These are phyloP conservation scores for Eutrema japonicum DNA, from an alignment of 345 rosid species.

Conservation along the genomic window DNA sequence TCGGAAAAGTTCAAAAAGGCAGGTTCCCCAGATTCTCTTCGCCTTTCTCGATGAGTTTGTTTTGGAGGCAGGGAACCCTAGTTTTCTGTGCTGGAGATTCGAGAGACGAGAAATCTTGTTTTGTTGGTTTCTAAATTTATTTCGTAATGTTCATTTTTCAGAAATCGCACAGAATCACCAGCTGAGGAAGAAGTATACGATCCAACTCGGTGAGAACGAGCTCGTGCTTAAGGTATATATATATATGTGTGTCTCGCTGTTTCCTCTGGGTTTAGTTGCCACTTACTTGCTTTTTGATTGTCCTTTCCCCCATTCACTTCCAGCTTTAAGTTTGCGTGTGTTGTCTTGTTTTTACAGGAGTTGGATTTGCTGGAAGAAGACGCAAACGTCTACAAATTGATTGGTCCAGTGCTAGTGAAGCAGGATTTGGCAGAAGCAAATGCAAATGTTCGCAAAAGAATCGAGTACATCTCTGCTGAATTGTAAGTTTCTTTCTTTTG, in stretches of 20 bases:
- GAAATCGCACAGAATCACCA: slow-evolving; percentile 91
- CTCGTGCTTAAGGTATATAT: slow-evolving; percentile 82
- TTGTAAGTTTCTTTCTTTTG: slow-evolving; percentile 51
- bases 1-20: slow-evolving; percentile 88
- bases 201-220: slow-evolving; percentile 96
- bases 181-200: slow-evolving; percentile 89
- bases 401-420: slow-evolving; percentile 96
- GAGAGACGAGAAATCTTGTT: not conserved
- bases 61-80: slow-evolving; percentile 24
- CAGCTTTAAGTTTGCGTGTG: not conserved
- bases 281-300: not conserved
- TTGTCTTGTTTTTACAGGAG: slow-evolving; percentile 56
- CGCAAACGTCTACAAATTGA: slow-evolving; percentile 94
- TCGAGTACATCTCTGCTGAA: slow-evolving; percentile 92
- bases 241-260: not conserved
- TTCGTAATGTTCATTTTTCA: slow-evolving; percentile 23
- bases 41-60: not conserved
- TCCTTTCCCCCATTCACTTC: not conserved
- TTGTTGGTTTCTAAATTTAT: not conserved
- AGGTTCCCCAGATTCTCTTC: not conserved
- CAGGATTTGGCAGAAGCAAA: slow-evolving; percentile 97
- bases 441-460: slow-evolving; percentile 93
- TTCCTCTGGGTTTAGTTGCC: slow-evolving; percentile 1
- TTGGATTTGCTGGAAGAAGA: slow-evolving; percentile 81
- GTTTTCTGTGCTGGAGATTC: not conserved